These are phyloP conservation scores for Amborella trichopoda DNA, from an alignment of 164 flowering plant species.

Conservation along the genomic window DNA sequence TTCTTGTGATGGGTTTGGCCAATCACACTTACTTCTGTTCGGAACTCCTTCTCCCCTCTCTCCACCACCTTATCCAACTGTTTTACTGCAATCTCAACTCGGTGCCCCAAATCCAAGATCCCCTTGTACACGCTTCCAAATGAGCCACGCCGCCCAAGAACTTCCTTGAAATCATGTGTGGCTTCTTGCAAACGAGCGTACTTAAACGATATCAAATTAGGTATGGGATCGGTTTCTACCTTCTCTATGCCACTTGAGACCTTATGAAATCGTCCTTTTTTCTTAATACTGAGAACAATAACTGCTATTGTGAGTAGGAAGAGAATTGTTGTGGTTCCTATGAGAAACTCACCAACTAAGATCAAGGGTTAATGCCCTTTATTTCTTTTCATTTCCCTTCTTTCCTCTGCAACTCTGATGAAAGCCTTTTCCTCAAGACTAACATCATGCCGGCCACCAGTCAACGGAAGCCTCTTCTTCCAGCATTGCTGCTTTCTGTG, in stretches of 20 bases:
- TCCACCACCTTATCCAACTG: no score
- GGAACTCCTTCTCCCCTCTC: conserved; percentile 17
- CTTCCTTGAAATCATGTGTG: conserved; percentile 15
- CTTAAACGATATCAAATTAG: conserved; percentile 5
- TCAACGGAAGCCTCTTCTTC: conserved; percentile 33
- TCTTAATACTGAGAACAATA: no score
- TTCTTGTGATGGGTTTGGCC: conserved; percentile 19
- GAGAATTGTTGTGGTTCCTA: no score
- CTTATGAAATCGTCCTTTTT: no score
- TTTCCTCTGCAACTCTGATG: no score
- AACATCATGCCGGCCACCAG: conserved; percentile 14
- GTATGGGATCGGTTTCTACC: no score
- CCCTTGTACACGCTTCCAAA: conserved; percentile 20
- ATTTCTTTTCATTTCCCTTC: no score
- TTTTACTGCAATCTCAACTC: not conserved
- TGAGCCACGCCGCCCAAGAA: conserved; percentile 18
- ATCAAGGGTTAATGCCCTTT: no score
- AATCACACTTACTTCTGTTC: conserved; percentile 14
- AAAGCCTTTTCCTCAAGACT: conserved; percentile 14
- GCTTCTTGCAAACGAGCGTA: conserved; percentile 14
- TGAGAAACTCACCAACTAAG: no score
- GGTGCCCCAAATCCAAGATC: not conserved
- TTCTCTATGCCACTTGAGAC: no score
- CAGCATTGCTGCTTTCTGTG: conserved; percentile 14
- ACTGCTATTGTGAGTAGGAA: no score